Base-by-base conservation (phyloP, 1,284 basidiomycete genomes). In the Ceratobasidium sp. region DNA sequence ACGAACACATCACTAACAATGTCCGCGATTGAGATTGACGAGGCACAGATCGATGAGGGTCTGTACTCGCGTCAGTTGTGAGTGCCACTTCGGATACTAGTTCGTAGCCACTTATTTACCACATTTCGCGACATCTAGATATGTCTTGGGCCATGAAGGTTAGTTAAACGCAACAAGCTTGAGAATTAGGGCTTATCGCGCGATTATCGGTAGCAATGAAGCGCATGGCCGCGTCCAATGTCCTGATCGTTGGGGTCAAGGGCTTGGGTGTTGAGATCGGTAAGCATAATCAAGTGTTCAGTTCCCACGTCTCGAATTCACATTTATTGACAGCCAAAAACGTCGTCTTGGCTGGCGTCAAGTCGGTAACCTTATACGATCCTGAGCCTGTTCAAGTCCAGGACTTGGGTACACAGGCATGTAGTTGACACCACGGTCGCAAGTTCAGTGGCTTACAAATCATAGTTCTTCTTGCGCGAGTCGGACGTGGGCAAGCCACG, bases 181-280 rank as follows among this genome's bases (percentile, higher is more conserved):
- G n/a, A 34, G n/a, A 57, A 29, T 50, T 31, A 15, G 6, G 42
- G 29, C 47, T 47, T n/a, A 52, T 67, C 52, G 34, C 45, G n/a
- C 57, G 42, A 43, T 54, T 58, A n/a, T 62, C 17, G 27, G 29
- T 76, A 95, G 96, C 96, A 52, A 99, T 99, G 97, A 98, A 98
- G 85, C 92, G 91, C 77, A 99, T 99, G 97, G 96, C 97, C 7
- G 85, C 87, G 31, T 98, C 96, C 68, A 97, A 98, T 78, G 92
- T 99, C 54, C 87, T 99, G 72, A 89, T 99, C 74, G 90, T 98
- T 50, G 97, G 97, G 34, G 81, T 96, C 78, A 91, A 92, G 74
- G 97, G 97, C 72, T 82, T 99, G 70, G 97, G 97, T 70, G 94
- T 94, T 69, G 97, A 99, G 81, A 97, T 99, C 76, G 94, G 94